phyloP scores from a whole-genome alignment of 148 eudicot genomes.

The Rhododendron molle region DNA sequence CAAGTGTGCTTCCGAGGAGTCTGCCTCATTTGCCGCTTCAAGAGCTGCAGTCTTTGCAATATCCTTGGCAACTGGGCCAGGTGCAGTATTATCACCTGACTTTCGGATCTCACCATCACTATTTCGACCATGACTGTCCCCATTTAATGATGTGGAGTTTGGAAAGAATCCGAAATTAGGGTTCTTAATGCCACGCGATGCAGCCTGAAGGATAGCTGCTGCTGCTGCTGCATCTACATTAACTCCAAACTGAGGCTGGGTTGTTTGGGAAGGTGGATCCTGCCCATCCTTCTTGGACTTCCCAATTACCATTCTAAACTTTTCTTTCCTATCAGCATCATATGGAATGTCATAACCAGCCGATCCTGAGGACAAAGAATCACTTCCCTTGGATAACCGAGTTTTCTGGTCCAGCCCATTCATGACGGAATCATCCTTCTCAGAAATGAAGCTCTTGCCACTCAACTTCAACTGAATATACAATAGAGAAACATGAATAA shows the following conservation, averaged over 20 bases:
- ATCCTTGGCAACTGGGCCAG: conserved; percentile 33
- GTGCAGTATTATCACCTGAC: conserved; percentile 24
- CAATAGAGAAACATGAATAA: conserved; percentile 5
- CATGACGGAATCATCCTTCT: conserved; percentile 34
- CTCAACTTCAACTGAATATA: conserved; percentile 50
- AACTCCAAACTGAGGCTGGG: conserved; percentile 40
- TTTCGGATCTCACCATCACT: conserved; percentile 30
- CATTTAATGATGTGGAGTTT: conserved; percentile 35
- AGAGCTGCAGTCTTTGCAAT: conserved; percentile 39
- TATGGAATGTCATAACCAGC: conserved; percentile 36
- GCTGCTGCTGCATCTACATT: conserved; percentile 69
- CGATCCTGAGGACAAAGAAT: conserved; percentile 21
- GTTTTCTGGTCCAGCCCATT: conserved; percentile 32
- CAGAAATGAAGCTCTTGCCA: conserved; percentile 40
- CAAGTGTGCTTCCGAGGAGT: conserved; percentile 55
- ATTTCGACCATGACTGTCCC: conserved; percentile 22
- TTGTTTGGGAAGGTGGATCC: conserved; percentile 46
- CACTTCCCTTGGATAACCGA: conserved; percentile 29
- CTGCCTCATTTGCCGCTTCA: conserved; percentile 54
- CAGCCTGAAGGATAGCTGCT: conserved; percentile 98
- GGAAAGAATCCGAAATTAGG: conserved; percentile 56
- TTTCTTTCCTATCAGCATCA: conserved; percentile 80
- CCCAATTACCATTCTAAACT: conserved; percentile 80
- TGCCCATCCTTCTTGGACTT: conserved; percentile 70
- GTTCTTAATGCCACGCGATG: conserved; percentile 72